Evolutionary conservation across 345 rosid species (phyloP), one percentile per base, ranked within the genome.

Genomic region (Eucalyptus sideroxylon): DNA sequence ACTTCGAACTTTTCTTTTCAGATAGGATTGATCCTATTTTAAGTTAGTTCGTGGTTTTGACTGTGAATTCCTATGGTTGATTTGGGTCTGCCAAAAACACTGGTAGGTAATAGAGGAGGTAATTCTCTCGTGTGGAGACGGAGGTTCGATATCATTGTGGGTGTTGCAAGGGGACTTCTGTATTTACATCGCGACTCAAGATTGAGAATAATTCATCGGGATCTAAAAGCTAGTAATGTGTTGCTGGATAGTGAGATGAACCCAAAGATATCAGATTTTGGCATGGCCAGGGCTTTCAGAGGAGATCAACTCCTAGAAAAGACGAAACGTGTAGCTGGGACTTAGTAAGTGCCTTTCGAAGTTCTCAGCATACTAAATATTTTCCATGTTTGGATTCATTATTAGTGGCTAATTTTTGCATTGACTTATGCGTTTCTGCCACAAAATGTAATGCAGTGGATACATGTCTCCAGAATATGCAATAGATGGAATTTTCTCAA

Each of bases 201-300:
- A 13, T 88, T 89, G 50, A 91, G 91, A 87, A 91, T 92, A 81
- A 91, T 92, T 26, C 92, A 92, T 65, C 60, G 93, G 82, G 93
- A 91, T 81, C 90, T 91, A 26, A 92, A 92, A 60, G 91, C 91
- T 34, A 89, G 93, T 53, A 92, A 92, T 26, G 77, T 92, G 56
- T 50, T 92, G 21, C 69, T 92, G 6, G 93, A 92, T 82, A 77
- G 49, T 8, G 83, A 92, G 19, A 92, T 92, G 94, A 91, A 90
- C 53, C 92, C 94, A 19, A 91, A 92, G 69, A 92, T 91, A 62
- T 90, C 94, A 6, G 94, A 92, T 34, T 92, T 92, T 14, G 93
- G 93, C n/a, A 50, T 92, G 91, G 92, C 93, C 1, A 91, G 91
- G 86, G 90, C 72, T 21, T 91, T 90, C 62, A 65, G 87, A 14